Base-by-base conservation (phyloP, 371 early-diverging fungal genomes). In the Syncephalastrum racemosum region DNA sequence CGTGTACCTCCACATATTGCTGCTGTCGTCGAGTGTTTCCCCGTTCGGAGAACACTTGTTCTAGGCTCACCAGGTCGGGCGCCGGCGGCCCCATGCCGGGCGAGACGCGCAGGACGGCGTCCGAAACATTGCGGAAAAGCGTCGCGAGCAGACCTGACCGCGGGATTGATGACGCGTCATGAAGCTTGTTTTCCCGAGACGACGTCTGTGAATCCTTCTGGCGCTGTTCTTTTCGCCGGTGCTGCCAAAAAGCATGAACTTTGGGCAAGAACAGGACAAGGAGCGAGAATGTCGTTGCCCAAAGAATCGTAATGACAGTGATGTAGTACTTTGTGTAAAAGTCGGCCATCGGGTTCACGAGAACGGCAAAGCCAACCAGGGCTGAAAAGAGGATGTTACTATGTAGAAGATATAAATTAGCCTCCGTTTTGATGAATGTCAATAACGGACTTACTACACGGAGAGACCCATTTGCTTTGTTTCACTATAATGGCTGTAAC, bases 381-480 rank as follows among this genome's bases (percentile, higher is more conserved):
- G 76, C 81, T 7, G 77, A 79, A 42, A 84, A 73, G 13, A 84
- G 60, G 42, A 84, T 84, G 46, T 84, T 84, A 46, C 81, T 39
- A 15, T 7, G 18, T 40, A 31, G 31, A 19, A 43, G 19, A 43
- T 42, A 15, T 46, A 54, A 31, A 8, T 20, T 15, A 54, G 20
- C 51, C 18, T 24, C 24, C 41, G 25, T 50, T 40, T 19, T 0
- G 2, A 39, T 22, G 25, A 7, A 46, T 14, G n/a, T 18, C 25
- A 8, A 8, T 22, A n/a, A 24, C 24, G 12, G 5, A 77, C 81
- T 80, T 80, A 83, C 84, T 84, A 84, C 20, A 84, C 79, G 19
- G 82, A 82, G 36, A 84, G 60, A 0, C 82, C 82, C 56, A 84
- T 84, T 46, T 82, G 84, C n/a, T 75, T 75, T 40, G 81, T 81